Percentiles rank a stretch among this genome's conserved stretches.
Conservation (phyloP, 2,329 filamentous ascomycete species). For the Penicillium sp. region DNA sequence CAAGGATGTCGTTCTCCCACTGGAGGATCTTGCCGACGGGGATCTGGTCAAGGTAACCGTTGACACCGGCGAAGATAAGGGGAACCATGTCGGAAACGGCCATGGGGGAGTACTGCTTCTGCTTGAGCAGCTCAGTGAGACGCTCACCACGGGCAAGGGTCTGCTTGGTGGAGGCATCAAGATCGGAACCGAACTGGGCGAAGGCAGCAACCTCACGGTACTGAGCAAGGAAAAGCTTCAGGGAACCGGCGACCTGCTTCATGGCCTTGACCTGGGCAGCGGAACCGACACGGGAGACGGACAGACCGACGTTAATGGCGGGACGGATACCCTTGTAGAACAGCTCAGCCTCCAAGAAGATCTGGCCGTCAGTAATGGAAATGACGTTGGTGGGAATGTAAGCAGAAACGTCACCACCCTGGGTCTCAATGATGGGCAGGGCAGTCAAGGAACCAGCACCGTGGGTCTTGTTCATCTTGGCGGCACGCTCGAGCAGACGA, state of each 20-base stretch:
- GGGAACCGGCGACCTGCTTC: conserved; percentile 99
- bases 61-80: conserved; percentile 98
- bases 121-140: conserved; percentile 97
- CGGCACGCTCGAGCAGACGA: conserved; percentile 97
- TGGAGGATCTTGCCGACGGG: conserved; percentile 87
- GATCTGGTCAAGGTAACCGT: conserved; percentile 85
- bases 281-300: conserved; percentile 99
- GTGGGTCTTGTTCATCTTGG: conserved; percentile 97
- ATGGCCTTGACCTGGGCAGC: conserved; percentile 99
- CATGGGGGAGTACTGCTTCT: conserved; percentile 99
- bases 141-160: conserved; percentile 97
- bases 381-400: conserved; percentile 99
- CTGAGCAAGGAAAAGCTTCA: conserved; percentile 99
- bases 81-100: conserved; percentile 99
- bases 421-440: conserved; percentile 97
- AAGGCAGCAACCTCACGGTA: conserved; percentile 99
- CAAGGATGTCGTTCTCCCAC: conserved; percentile 94
- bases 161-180: conserved; percentile 98
- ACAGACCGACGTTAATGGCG: conserved; percentile 99
- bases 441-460: conserved; percentile 96
- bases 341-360: conserved; percentile 98
- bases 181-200: conserved; percentile 99
- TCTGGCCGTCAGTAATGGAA: conserved; percentile 99
- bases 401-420: conserved; percentile 99
- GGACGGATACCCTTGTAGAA: conserved; percentile 99